These are phyloP conservation scores for Aspergillus asperescens DNA, from an alignment of 495 filamentous ascomycete genomes.

Conservation along the genomic window DNA sequence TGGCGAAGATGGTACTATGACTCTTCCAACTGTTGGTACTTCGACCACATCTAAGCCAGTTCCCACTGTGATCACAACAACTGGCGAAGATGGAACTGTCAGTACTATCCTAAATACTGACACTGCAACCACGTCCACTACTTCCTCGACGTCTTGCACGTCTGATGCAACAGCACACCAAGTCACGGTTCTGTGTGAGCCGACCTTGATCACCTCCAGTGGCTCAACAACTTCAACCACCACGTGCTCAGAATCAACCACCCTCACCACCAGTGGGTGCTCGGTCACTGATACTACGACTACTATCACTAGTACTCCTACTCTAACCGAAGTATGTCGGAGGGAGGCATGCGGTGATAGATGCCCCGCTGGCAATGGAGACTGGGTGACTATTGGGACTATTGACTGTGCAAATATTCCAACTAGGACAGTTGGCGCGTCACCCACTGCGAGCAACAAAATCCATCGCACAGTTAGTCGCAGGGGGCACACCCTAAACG, in stretches of 20 bases:
- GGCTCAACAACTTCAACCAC: conserved; percentile 1
- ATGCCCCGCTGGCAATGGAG: background rate
- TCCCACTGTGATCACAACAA: too few relatives aligned
- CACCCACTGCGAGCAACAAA: too few relatives aligned
- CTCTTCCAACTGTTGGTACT: too few relatives aligned
- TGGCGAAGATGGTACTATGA: too few relatives aligned
- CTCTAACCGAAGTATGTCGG: background rate
- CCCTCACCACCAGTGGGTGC: conserved; percentile 5
- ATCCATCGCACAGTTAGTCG: too few relatives aligned
- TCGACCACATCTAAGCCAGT: too few relatives aligned
- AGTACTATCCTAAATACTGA: too few relatives aligned
- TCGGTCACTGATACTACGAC: conserved; percentile 2
- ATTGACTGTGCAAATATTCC: background rate
- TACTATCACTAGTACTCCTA: background rate
- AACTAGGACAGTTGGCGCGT: too few relatives aligned
- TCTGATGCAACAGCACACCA: background rate
- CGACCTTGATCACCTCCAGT: background rate
- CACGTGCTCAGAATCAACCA: conserved; percentile 1
- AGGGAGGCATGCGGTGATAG: background rate
- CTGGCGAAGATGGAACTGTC: too few relatives aligned
- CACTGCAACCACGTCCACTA: background rate
- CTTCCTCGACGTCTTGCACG: background rate
- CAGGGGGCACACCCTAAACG: too few relatives aligned
- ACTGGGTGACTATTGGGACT: background rate
- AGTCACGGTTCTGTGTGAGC: conserved; percentile 4